Percentiles rank a stretch among this genome's conserved stretches.
Conservation (phyloP, 1,284 basidiomycete genomes). For the Sporisorium iseilematis-ciliati region DNA sequence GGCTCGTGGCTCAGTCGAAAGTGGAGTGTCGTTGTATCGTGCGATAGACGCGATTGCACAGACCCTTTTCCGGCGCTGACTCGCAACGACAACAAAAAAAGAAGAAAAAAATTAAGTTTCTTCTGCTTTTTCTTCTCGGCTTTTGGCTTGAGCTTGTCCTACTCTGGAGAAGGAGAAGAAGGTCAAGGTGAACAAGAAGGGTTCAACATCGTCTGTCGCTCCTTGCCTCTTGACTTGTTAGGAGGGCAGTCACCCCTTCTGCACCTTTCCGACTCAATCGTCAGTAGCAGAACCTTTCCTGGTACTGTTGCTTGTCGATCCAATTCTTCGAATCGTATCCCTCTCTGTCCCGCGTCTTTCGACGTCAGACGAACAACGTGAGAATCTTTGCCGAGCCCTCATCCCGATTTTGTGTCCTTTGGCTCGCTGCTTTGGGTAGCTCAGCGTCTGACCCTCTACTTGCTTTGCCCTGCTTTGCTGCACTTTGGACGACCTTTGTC, state of each 20-base stretch:
- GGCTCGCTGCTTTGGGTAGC: not conserved
- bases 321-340: not conserved
- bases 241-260: slow-evolving; percentile 51
- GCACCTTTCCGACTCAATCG: slow-evolving; percentile 46
- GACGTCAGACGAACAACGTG: slow-evolving; percentile 30
- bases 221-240: slow-evolving; percentile 45
- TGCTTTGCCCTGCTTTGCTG: slow-evolving; percentile 2
- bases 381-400: slow-evolving; percentile 10
- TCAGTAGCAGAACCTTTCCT: slow-evolving; percentile 30
- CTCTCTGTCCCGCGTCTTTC: slow-evolving; percentile 6
- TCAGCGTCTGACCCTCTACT: slow-evolving; percentile 18
- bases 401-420: not conserved
- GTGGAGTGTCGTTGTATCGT: slow-evolving; percentile 23
- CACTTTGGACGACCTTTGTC: not conserved
- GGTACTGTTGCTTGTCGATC: slow-evolving; percentile 18
- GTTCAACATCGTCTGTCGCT: slow-evolving; percentile 16
- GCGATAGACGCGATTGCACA: slow-evolving; percentile 20
- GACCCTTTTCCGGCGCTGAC: slow-evolving; percentile 12
- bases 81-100: slow-evolving; percentile 2
- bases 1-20: slow-evolving; percentile 25
- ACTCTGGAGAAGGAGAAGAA: slow-evolving; percentile 1
- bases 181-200: no score
- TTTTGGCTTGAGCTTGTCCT: slow-evolving; percentile 10
- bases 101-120: slow-evolving; percentile 5
- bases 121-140: no score